A percentile compares a stretch with the other conserved stretches of the same genome.
phyloP scores from a whole-genome alignment of 176 grass and related monocot species.

The Eremochloa ophiuroides region DNA sequence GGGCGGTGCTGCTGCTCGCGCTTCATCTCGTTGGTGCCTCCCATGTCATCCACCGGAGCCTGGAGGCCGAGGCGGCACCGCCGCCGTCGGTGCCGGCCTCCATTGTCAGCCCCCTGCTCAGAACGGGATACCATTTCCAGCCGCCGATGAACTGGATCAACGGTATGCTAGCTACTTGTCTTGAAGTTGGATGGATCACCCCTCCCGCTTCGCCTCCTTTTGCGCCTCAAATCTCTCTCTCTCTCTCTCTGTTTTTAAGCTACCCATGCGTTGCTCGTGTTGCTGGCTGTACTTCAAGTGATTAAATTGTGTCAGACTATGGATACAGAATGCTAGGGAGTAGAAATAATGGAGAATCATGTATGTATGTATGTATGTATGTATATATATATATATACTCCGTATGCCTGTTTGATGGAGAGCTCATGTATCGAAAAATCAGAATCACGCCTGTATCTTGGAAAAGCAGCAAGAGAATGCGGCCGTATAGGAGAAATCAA shows the following conservation, averaged over 20 bases:
- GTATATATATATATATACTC: too few relatives aligned
- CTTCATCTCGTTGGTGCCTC: constrained; percentile 31
- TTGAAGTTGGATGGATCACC: not conserved
- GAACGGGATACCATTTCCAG: constrained; percentile 58
- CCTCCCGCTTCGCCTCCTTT: not conserved
- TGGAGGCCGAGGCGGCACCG: constrained; percentile 1
- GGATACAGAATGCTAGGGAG: not conserved
- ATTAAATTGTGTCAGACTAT: not conserved
- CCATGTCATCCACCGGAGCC: constrained; percentile 31
- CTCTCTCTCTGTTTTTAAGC: not conserved
- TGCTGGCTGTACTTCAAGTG: not conserved
- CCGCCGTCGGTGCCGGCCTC: constrained; percentile 29
- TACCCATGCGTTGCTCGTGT: not conserved
- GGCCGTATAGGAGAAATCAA: not conserved
- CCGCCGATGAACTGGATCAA: constrained; percentile 71
- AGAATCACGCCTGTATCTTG: not conserved
- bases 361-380: too few relatives aligned
- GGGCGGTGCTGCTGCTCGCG: constrained; percentile 22
- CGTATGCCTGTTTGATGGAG: not conserved
- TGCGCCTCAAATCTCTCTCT: not conserved
- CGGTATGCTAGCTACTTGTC: constrained; percentile 27
- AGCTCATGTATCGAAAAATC: not conserved
- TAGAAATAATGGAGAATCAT: not conserved
- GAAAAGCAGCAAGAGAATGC: constrained; percentile 10
- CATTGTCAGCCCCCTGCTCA: constrained; percentile 42